Evolutionary conservation across 1,284 basidiomycete genomes (phyloP), one percentile per base, ranked within the genome.

Genomic region (Stereum hirsutum): DNA sequence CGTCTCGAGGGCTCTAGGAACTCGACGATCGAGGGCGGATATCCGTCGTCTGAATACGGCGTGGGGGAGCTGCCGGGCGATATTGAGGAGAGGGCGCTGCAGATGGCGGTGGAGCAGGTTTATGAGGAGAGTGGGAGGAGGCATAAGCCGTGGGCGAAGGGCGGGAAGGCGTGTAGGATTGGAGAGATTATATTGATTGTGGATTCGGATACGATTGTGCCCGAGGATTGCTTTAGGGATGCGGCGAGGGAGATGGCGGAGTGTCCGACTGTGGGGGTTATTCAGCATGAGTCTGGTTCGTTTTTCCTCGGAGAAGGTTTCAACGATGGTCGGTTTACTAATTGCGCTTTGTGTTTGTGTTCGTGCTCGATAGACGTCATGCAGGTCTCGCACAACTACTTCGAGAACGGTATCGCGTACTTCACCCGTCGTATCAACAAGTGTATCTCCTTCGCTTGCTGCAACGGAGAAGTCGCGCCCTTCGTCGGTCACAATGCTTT

Each of bases 401-500:
- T 78, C 46, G 75, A 78, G 55, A 71, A 70, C 51, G 70, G 69
- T 17, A 71, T 79, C 44, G 69, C 71, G n/a, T 72, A 71, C 60
- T 78, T 79, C 58, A 75, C 72, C 5, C 58, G 65, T 14, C 59
- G 69, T 48, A 68, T 74, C 55, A 68, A 73, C 52, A 57, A 55
- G 56, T 63, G 59, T 33, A 68, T 68, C 52, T 66, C 64, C n/a
- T 3, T 37, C 59, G 65, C 64, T 25, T 65, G 63, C 44, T 69
- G 74, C 3, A 73, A 69, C 51, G 75, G 70, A 42, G 74, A 75
- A 58, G 66, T 65, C 48, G 69, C 74, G 1, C 74, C 74, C 2
- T 76, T 77, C 53, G 70, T 78, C 53, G 75, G 75, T 0, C 75
- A 78, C 60, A 78, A 78, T 48, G 74, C 74, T 45, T 76, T 75